Conservation (phyloP, 768 basidiomycete genomes). For the Podaxis carcinomalis region DNA sequence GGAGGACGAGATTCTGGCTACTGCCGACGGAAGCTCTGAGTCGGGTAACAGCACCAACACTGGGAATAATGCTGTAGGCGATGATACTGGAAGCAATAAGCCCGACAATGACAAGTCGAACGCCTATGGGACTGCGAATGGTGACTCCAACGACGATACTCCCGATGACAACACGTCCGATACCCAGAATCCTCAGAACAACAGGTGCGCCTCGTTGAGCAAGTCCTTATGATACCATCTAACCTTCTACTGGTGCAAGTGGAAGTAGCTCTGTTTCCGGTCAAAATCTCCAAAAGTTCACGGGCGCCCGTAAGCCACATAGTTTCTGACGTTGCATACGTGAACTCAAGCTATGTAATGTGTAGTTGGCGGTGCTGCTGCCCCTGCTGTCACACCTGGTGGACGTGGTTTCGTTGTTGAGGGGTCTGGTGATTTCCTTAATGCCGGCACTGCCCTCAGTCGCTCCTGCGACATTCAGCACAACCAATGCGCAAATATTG, state of each 20-base stretch:
- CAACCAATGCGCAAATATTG: conserved; percentile 48
- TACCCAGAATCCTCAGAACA: conserved; percentile 8
- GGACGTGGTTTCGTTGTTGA: conserved; percentile 46
- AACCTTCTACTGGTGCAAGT: conserved; percentile 8
- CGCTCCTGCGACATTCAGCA: conserved; percentile 58
- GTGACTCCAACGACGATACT: conserved; percentile 10
- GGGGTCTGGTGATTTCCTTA: conserved; percentile 42
- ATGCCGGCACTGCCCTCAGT: conserved; percentile 43
- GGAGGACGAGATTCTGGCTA: conserved; percentile 52
- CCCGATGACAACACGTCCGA: neutral
- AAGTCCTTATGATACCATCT: conserved; percentile 8
- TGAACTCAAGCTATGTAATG: neutral
- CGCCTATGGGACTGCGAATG: conserved; percentile 8
- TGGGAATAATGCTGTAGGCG: neutral
- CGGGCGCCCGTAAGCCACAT: conserved; percentile 36
- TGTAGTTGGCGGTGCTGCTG: conserved; percentile 37
- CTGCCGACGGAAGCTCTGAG: conserved; percentile 30
- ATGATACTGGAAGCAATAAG: conserved; percentile 20
- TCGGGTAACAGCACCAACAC: neutral
- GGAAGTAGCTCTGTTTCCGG: conserved; percentile 18
- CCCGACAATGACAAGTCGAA: conserved; percentile 18
- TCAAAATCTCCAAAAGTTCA: conserved; percentile 48
- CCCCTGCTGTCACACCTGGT: conserved; percentile 41
- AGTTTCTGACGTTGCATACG: neutral
- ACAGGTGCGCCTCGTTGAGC: neutral